phyloP scores from a whole-genome alignment of 2,329 filamentous ascomycete species.

The Neurospora sp. region DNA sequence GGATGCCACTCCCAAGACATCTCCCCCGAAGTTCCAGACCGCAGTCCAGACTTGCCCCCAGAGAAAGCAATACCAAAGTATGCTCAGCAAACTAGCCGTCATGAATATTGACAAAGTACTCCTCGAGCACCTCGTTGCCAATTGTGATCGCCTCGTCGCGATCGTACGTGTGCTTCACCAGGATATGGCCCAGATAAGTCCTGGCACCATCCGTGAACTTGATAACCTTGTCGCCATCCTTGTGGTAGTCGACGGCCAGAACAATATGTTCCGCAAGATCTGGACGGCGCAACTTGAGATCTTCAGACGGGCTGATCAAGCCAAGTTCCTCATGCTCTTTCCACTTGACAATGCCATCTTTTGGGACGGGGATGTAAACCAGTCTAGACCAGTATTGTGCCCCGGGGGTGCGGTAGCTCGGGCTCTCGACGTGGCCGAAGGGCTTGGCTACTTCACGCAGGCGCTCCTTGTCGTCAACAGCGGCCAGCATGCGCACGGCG shows the following conservation, averaged over 20 bases:
- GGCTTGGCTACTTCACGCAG: neutral
- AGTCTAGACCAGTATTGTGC: conserved; percentile 16
- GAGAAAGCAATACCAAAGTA: neutral
- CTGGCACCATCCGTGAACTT: conserved; percentile 14
- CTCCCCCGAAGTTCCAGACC: too few relatives aligned
- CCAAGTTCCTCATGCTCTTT: neutral
- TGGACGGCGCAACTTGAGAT: conserved; percentile 11
- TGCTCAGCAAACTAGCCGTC: neutral
- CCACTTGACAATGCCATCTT: conserved; percentile 7
- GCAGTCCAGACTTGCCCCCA: too few relatives aligned
- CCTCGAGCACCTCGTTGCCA: conserved; percentile 12
- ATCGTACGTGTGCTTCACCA: conserved; percentile 10
- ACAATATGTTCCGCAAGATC: conserved; percentile 13
- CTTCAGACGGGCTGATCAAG: conserved; percentile 11
- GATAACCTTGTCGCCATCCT: conserved; percentile 10
- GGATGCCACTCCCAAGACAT: too few relatives aligned
- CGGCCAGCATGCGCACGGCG: conserved; percentile 16
- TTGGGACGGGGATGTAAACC: conserved; percentile 16
- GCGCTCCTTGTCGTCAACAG: conserved; percentile 10
- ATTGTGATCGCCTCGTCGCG: neutral
- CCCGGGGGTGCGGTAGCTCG: neutral
- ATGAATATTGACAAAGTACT: conserved; percentile 2
- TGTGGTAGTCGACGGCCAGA: conserved; percentile 13
- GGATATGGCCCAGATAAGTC: conserved; percentile 15
- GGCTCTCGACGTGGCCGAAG: too few relatives aligned